Conservation (phyloP, 2,329 filamentous ascomycete genomes). For the Cryphonectria carpinicola region DNA sequence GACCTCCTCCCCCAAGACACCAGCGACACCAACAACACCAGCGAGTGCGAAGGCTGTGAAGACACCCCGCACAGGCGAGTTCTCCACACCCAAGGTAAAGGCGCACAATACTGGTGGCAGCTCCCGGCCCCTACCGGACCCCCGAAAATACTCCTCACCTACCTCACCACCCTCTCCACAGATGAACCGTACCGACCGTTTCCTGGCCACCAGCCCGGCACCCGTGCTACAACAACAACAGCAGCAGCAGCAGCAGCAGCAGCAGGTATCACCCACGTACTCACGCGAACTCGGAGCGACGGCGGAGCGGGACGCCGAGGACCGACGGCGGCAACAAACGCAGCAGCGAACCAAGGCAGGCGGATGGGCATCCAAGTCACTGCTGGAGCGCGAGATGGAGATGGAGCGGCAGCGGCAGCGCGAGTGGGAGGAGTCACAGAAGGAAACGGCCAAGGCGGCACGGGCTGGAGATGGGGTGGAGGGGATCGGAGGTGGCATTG, state of each 20-base stretch:
- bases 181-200: conserved; percentile 59
- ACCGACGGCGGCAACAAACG: conserved; percentile 60
- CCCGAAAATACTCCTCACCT: conserved; percentile 40
- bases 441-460: conserved; percentile 61
- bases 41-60: conserved; percentile 35
- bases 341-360: conserved; percentile 65
- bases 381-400: conserved; percentile 82
- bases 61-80: conserved; percentile 38
- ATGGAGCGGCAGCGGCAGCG: conserved; percentile 74
- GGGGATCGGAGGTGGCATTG: conserved; percentile 68
- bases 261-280: conserved; percentile 52
- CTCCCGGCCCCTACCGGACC: conserved; percentile 59
- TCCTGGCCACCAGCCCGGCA: conserved; percentile 58
- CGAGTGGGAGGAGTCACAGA: conserved; percentile 80
- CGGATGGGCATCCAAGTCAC: conserved; percentile 68
- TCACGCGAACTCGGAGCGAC: conserved; percentile 58
- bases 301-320: conserved; percentile 65
- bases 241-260: conserved; percentile 20
- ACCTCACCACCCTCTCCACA: conserved; percentile 32
- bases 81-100: conserved; percentile 36
- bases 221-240: conserved; percentile 43
- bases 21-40: neutral
- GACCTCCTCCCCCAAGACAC: conserved; percentile 5
- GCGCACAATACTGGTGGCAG: conserved; percentile 43
- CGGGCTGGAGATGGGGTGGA: conserved; percentile 58